Conservation (phyloP, 192 early-diverging fungal genomes). For the Rhizophagus prolifer region DNA sequence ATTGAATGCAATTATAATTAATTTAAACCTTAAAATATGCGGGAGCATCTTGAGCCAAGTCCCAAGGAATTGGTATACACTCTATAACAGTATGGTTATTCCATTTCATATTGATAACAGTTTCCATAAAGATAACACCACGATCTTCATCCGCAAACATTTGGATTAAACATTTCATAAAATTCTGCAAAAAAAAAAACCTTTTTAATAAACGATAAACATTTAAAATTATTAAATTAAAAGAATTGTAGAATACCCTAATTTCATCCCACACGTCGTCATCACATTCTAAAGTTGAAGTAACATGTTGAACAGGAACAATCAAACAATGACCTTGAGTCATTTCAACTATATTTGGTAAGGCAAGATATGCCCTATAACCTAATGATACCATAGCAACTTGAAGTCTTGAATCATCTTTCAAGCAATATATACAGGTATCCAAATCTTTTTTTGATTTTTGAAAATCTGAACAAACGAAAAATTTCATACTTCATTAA, state of each 20-base stretch:
- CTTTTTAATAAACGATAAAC: not conserved
- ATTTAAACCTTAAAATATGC: constrained; percentile 76
- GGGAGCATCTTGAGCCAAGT: constrained; percentile 70
- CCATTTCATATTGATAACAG: constrained; percentile 72
- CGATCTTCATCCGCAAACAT: constrained; percentile 76
- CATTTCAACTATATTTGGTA: constrained; percentile 74
- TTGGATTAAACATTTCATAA: constrained; percentile 90
- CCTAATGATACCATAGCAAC: constrained; percentile 76
- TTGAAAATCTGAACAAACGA: constrained; percentile 58
- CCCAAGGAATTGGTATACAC: constrained; percentile 86
- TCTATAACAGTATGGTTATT: constrained; percentile 88
- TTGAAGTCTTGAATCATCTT: constrained; percentile 63
- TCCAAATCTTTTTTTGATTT: constrained; percentile 62
- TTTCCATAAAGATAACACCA: constrained; percentile 87
- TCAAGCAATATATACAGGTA: constrained; percentile 78
- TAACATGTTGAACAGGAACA: constrained; percentile 83
- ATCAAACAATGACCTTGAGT: constrained; percentile 87
- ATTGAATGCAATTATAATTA: constrained; percentile 10
- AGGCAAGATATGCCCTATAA: constrained; percentile 72
- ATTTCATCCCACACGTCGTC: constrained; percentile 96
- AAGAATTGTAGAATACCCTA: constrained; percentile 47
- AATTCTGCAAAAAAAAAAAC: constrained; percentile 60
- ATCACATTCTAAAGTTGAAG: constrained; percentile 81
- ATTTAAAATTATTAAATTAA: not conserved
- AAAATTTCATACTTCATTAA: not conserved